Base-by-base conservation (phyloP, 345 rosid genomes). In the Eucalyptus albens region DNA sequence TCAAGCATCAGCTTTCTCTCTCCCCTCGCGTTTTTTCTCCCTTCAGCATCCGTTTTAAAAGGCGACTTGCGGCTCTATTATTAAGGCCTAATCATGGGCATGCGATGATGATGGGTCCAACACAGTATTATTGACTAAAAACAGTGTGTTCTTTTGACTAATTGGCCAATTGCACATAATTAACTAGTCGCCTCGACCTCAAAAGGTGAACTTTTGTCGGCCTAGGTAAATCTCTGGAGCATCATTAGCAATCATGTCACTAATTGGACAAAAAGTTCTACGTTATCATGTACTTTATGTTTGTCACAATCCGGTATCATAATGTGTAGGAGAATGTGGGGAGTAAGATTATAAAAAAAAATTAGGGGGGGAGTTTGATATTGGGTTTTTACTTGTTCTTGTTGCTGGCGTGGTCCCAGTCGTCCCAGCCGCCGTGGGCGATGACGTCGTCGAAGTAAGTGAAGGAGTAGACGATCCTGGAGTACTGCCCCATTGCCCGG, bases 391-490 rank as follows among this genome's bases (percentile, higher is more conserved):
- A 97, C 99, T 96, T 97, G 93, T 94, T 97, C 90, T 97, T 95
- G 92, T 97, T 97, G 92, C 97, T 93, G 90, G 86, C 88, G 87
- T 96, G 99, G 93, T 97, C 98, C 99, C 99, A 97, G 81, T 96
- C 99, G 55, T 97, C 99, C 99, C 99, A 97, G 88, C 99, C 99
- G 86, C 99, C 99, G 26, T 92, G 99, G 33, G 99, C 99, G 56
- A 97, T 97, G 47, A 96, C 89, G 92, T 96, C 93, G 49, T 95
- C 99, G 45, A 97, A 97, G 93, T 95, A 97, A 8, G 99, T 97
- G 92, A 92, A 95, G 15, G 98, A 92, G 90, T 97, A 97, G 60
- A 97, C 98, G 51, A 97, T 97, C 72, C 99, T 93, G 8, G 99
- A 97, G 95, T 97, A 96, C 88, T 96, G 98, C 59, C 99, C 99